Evolutionary conservation across 2,329 filamentous ascomycete species (phyloP).

Genomic region (Penicillium decumbens): DNA sequence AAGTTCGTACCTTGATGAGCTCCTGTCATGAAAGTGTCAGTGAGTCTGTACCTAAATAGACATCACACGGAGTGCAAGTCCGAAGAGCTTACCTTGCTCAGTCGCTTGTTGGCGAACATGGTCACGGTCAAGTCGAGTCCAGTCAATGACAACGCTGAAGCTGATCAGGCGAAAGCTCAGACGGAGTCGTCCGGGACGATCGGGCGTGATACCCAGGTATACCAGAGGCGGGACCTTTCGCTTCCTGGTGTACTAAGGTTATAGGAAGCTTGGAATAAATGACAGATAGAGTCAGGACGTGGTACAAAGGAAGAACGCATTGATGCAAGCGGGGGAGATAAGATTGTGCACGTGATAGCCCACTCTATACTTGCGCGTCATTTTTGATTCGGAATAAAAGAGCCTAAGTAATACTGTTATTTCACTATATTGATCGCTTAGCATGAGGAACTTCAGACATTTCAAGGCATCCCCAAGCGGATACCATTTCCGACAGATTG

Average conservation of each 20-base stretch:
- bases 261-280: background rate
- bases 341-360: conserved; percentile 1
- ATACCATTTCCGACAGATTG: background rate
- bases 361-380: background rate
- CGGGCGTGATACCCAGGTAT: background rate
- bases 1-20: conserved; percentile 50
- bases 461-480: background rate
- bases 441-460: background rate
- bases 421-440: background rate
- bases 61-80: background rate
- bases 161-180: conserved; percentile 1
- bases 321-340: conserved; percentile 12
- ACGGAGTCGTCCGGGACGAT: conserved; percentile 7
- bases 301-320: background rate
- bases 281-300: background rate
- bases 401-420: too few species aligned
- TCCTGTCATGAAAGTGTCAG: conserved; percentile 41
- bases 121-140: background rate
- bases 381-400: too few species aligned
- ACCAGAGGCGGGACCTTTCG: background rate
- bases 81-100: conserved; percentile 41
- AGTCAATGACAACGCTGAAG: background rate
- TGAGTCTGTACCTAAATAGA: background rate
- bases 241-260: background rate
- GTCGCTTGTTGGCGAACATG: conserved; percentile 51